Evolutionary conservation across 768 basidiomycete species (phyloP).

Genomic region (Pisolithus orientalis): DNA sequence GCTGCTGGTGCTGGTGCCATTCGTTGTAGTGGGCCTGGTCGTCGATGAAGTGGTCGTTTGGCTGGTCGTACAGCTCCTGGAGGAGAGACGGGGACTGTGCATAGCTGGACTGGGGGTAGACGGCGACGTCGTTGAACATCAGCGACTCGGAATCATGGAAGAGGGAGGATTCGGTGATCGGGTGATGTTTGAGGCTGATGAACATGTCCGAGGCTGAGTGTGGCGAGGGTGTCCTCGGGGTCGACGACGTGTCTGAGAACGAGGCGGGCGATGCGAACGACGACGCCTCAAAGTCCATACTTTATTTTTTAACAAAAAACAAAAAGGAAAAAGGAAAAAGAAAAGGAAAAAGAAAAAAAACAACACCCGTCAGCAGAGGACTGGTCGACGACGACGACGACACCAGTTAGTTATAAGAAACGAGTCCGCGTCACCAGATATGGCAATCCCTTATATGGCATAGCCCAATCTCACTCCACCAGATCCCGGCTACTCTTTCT

Average conservation of each 20-base stretch:
- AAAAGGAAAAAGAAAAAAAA: conserved; percentile 10
- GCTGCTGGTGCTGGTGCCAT: conserved; percentile 33
- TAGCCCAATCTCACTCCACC: conserved; percentile 24
- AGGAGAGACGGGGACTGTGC: conserved; percentile 40
- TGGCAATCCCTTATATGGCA: conserved; percentile 19
- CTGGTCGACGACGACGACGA: conserved; percentile 1
- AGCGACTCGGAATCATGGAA: conserved; percentile 38
- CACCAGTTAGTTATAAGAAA: conserved; percentile 26
- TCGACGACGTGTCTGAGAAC: conserved; percentile 58
- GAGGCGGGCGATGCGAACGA: conserved; percentile 27
- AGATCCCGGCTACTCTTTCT: conserved; percentile 34
- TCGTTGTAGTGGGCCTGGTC: conserved; percentile 29
- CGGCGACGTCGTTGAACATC: conserved; percentile 35
- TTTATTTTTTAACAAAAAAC: neutral
- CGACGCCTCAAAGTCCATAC: conserved; percentile 58
- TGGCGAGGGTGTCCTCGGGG: conserved; percentile 72
- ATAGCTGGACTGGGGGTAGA: conserved; percentile 24
- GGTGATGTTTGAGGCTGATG: conserved; percentile 33
- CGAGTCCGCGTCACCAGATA: conserved; percentile 20
- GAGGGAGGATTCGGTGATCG: conserved; percentile 40
- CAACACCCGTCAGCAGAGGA: neutral
- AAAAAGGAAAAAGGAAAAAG: conserved; percentile 8
- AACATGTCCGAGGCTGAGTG: conserved; percentile 19
- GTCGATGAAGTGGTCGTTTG: conserved; percentile 27
- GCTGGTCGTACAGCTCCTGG: conserved; percentile 63